A percentile compares a stretch with the other conserved stretches of the same genome.
Conservation (phyloP, 345 rosid genomes). For the Populus deltoides region DNA sequence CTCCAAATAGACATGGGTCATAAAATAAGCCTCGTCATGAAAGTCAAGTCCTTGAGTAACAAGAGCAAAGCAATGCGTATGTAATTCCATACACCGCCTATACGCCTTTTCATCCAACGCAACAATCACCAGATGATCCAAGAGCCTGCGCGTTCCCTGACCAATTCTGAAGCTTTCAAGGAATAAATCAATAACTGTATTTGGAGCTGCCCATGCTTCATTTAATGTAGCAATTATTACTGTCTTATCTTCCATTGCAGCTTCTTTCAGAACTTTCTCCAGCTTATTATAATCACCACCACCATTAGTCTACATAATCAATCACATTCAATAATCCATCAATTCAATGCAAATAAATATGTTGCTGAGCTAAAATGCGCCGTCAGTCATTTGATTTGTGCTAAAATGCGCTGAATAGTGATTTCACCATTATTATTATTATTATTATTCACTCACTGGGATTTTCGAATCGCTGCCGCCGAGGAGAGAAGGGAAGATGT, state of each 20-base stretch:
- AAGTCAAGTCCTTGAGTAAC: constrained; percentile 68
- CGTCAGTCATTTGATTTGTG: not conserved
- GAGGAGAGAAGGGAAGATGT: not conserved
- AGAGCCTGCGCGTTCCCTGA: constrained; percentile 48
- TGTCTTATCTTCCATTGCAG: constrained; percentile 59
- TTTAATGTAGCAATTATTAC: constrained; percentile 78
- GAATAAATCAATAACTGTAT: constrained; percentile 66
- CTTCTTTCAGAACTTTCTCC: constrained; percentile 49
- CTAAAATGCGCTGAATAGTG: not conserved
- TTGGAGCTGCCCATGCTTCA: constrained; percentile 79
- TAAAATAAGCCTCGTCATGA: constrained; percentile 69
- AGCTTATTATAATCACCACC: constrained; percentile 42
- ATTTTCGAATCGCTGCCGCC: not conserved
- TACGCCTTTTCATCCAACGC: constrained; percentile 71
- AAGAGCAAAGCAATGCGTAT: constrained; percentile 67
- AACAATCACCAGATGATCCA: constrained; percentile 71
- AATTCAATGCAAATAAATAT: not conserved
- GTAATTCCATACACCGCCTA: constrained; percentile 52
- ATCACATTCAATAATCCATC: not conserved
- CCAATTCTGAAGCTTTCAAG: constrained; percentile 73
- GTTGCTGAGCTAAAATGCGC: not conserved
- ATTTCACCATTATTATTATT: too few relatives aligned
- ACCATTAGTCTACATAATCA: not conserved
- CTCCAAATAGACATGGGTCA: constrained; percentile 70
- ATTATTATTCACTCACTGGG: constrained; percentile 4